Conservation (phyloP, 306 rosid genomes). For the Medicago arabica region DNA sequence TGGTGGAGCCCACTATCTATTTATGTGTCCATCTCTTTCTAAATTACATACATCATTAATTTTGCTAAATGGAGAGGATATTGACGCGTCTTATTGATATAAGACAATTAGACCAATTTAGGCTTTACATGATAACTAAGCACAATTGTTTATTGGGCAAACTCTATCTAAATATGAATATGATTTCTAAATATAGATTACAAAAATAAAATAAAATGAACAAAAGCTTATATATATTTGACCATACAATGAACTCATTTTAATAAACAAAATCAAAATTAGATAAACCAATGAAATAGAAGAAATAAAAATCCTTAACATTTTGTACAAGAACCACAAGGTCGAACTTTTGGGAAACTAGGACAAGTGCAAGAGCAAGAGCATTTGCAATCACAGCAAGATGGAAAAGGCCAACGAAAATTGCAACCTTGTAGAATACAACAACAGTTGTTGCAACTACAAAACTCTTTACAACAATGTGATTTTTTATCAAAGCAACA, state of each 20-base stretch:
- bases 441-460: conserved; percentile 48
- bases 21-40: too few relatives aligned
- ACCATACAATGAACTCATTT: conserved; percentile 5
- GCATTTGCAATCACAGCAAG: conserved; percentile 67
- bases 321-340: conserved; percentile 56
- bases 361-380: conserved; percentile 60
- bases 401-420: conserved; percentile 49
- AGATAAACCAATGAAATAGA: neutral
- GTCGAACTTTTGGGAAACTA: conserved; percentile 53
- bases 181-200: neutral
- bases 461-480: conserved; percentile 49
- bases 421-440: conserved; percentile 51
- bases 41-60: too few relatives aligned
- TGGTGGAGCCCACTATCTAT: too few relatives aligned
- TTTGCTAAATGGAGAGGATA: too few relatives aligned
- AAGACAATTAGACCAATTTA: too few relatives aligned
- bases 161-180: neutral
- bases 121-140: too few relatives aligned
- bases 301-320: neutral
- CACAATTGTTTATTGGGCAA: neutral
- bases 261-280: neutral
- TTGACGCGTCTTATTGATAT: too few relatives aligned
- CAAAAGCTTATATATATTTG: neutral
- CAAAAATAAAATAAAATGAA: neutral
- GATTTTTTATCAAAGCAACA: conserved; percentile 47